Evolutionary conservation across 176 grass and related monocot genomes (phyloP).

Genomic region (Eragrostis nindensis): DNA sequence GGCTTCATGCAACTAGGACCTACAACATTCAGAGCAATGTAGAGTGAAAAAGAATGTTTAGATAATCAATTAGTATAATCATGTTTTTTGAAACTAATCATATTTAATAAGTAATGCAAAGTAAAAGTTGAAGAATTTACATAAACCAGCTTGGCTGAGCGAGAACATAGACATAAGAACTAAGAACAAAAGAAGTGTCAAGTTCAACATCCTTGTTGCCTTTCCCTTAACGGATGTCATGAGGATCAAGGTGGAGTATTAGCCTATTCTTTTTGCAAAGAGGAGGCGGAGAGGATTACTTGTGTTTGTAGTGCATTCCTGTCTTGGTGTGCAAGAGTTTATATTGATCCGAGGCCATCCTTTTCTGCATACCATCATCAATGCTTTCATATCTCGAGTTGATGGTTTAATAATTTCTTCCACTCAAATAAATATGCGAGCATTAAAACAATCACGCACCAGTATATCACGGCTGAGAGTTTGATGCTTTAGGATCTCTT

Average conservation of each 20-base stretch:
- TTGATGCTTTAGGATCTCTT: neutral
- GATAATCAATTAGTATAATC: too few species aligned
- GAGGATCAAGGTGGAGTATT: neutral
- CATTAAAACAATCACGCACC: neutral
- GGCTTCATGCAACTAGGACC: neutral
- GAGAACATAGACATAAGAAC: neutral
- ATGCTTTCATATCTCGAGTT: neutral
- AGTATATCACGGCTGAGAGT: neutral
- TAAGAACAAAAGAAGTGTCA: neutral
- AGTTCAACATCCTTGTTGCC: neutral
- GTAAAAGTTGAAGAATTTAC: neutral
- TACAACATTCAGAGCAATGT: neutral
- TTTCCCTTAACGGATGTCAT: neutral
- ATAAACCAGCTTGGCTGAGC: neutral
- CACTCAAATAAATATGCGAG: neutral
- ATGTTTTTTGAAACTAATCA: too few species aligned
- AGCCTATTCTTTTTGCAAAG: neutral
- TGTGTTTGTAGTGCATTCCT: neutral
- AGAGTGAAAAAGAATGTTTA: neutral
- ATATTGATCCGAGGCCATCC: neutral
- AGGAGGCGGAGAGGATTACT: neutral
- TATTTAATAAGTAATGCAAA: too few species aligned
- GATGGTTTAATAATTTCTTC: neutral
- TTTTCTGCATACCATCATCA: neutral
- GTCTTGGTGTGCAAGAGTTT: neutral